phyloP scores from a whole-genome alignment of 2,329 filamentous ascomycete species.

The Calonectria hawksworthii region DNA sequence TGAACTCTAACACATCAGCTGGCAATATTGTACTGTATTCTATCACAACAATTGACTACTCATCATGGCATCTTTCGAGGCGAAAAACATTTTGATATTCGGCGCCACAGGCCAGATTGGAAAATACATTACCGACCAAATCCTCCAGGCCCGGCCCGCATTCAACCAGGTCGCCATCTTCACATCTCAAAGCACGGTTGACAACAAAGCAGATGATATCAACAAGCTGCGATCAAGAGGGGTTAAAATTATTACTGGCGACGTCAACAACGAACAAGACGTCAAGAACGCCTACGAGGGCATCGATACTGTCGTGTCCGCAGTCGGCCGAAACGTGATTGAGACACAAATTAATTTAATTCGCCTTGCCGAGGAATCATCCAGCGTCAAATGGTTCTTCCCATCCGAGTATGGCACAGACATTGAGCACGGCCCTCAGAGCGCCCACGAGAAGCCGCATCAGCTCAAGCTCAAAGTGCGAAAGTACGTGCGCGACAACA shows the following conservation, averaged over 20 bases:
- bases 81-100: constrained; percentile 45
- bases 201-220: constrained; percentile 38
- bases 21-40: background rate
- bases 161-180: constrained; percentile 55
- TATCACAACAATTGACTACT: background rate
- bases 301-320: constrained; percentile 76
- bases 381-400: constrained; percentile 73
- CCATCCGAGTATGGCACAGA: constrained; percentile 79
- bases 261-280: constrained; percentile 56
- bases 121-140: constrained; percentile 55
- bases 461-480: constrained; percentile 80
- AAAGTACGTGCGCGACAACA: constrained; percentile 67
- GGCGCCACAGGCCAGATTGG: constrained; percentile 60
- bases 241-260: constrained; percentile 45
- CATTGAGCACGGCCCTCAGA: constrained; percentile 71
- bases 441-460: constrained; percentile 74
- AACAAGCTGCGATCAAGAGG: constrained; percentile 39
- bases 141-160: constrained; percentile 51
- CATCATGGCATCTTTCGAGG: constrained; percentile 37
- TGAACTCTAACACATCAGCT: background rate
- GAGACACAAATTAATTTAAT: constrained; percentile 74
- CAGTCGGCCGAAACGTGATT: constrained; percentile 74
- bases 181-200: constrained; percentile 34
- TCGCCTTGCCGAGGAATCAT: constrained; percentile 66
- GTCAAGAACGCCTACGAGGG: constrained; percentile 71